These are phyloP conservation scores for Yarrowia sp. DNA, from an alignment of 805 yeast species.

Conservation along the genomic window DNA sequence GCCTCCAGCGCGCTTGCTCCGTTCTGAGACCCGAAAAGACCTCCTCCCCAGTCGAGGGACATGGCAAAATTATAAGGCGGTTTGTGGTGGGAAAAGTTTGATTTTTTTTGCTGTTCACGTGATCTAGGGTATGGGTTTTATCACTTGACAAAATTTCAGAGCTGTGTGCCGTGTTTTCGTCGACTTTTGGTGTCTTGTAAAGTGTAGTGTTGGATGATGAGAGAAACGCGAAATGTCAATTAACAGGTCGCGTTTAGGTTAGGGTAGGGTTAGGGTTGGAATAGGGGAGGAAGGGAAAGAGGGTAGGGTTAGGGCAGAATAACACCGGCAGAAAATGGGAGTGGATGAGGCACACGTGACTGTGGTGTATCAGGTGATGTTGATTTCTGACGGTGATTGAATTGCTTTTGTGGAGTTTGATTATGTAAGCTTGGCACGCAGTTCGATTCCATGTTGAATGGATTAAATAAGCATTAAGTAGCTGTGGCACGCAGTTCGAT, in stretches of 20 bases:
- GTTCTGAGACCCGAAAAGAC: slow-evolving; percentile 1
- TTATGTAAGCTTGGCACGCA: too few species aligned
- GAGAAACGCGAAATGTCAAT: slow-evolving; percentile 19
- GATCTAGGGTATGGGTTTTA: neutral
- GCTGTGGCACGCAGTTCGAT: too few species aligned
- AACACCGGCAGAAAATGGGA: too few species aligned
- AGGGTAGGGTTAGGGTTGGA: neutral
- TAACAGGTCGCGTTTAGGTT: slow-evolving; percentile 6
- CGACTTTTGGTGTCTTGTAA: neutral
- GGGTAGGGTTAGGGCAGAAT: too few species aligned
- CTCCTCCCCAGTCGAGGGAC: slow-evolving; percentile 35
- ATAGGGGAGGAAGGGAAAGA: too few species aligned
- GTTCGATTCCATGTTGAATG: too few species aligned
- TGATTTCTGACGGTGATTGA: too few species aligned
- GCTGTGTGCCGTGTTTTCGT: neutral
- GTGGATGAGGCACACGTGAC: too few species aligned
- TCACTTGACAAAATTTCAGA: neutral
- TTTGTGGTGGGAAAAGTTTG: too few species aligned
- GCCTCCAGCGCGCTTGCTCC: slow-evolving; percentile 3
- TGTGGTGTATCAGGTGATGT: too few species aligned
- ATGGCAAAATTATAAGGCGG: neutral
- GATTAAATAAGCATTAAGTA: too few species aligned
- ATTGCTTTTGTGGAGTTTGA: too few species aligned
- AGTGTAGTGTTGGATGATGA: neutral
- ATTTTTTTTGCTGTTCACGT: neutral